Base-by-base conservation (phyloP, 1,284 basidiomycete genomes). In the Anthracocystis setariae region DNA sequence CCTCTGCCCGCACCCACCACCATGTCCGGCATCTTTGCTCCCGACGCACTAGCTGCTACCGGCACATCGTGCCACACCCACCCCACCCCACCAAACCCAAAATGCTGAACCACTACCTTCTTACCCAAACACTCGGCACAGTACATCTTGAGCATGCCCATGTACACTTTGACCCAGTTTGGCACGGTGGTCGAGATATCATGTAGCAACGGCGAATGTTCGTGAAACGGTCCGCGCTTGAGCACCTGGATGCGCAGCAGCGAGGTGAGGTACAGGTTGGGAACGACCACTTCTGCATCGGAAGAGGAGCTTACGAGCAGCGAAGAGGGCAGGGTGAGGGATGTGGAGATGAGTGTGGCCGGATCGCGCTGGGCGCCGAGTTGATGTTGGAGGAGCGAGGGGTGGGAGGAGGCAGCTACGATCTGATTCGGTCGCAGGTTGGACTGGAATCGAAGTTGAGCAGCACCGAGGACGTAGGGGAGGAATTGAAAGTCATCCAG, bases 91-190 rank as follows among this genome's bases (percentile, higher is more conserved):
- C 94, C 94, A 24, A 98, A 87, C 29, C 90, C 90, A 43, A 98
- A 87, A 79, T 97, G 94, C 83, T 98, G 95, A 13, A 98, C 93
- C 3, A 98, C 95, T 13, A 96, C 94, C n/a, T 91, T 88, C 84
- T 98, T 98, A 10, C 90, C 89, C 27, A 97, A 85, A n/a, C 97
- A 94, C 83, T 98, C 95, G 15, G 90, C 93, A 87, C 92, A 88
- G 84, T 94, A 98, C 94, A 98, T 98, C 85, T 96, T 97, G 77
- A 93, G 87, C 70, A 98, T 83, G 2, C 96, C 96, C 5, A 86
- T 87, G 80, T 94, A 91, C 18, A 95, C 92, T 83, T 98, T 98
- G 33, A 86, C 84, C 92, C 93, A 99, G 62, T 88, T 89, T 9
- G 90, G 89, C 17, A 98, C 93, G 9, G 90, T 90, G 0, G 88